Conservation (phyloP, 129 eudicot genomes). For the Oenanthe sinensis region DNA sequence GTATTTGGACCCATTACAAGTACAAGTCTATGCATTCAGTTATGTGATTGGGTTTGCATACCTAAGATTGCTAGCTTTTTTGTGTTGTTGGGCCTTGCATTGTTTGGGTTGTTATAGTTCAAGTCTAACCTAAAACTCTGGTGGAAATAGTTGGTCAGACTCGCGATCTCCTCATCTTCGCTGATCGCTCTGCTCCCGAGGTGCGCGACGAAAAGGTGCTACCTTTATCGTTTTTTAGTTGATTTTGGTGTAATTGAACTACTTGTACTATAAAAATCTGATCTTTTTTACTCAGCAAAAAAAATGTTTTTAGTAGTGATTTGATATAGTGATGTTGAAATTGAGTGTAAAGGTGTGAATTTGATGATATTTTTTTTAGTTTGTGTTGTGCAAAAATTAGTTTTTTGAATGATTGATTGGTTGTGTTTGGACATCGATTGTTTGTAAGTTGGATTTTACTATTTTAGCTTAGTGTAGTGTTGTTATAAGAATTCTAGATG, state of each 20-base stretch:
- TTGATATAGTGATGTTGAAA: not conserved
- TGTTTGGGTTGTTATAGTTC: no score
- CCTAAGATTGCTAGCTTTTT: no score
- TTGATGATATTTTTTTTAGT: not conserved
- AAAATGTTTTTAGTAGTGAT: not conserved
- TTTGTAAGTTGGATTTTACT: no score
- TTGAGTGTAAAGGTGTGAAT: not conserved
- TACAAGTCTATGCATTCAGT: no score
- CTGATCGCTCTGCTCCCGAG: constrained; percentile 34
- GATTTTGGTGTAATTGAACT: not conserved
- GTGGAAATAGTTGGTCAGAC: constrained; percentile 71
- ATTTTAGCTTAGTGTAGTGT: not conserved
- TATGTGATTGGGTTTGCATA: no score
- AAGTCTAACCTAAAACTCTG: constrained; percentile 77
- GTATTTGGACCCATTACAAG: no score
- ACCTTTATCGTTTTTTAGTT: not conserved
- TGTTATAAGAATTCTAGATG: no score
- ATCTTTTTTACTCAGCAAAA: not conserved
- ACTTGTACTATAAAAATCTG: not conserved
- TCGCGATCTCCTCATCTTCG: constrained; percentile 64
- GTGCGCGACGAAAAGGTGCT: constrained; percentile 68
- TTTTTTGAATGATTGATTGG: no score
- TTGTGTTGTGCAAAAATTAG: not conserved
- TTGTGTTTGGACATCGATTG: no score
- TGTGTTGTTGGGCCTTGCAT: no score